phyloP scores from a whole-genome alignment of 768 basidiomycete species.

The Hydnum rufescens region DNA sequence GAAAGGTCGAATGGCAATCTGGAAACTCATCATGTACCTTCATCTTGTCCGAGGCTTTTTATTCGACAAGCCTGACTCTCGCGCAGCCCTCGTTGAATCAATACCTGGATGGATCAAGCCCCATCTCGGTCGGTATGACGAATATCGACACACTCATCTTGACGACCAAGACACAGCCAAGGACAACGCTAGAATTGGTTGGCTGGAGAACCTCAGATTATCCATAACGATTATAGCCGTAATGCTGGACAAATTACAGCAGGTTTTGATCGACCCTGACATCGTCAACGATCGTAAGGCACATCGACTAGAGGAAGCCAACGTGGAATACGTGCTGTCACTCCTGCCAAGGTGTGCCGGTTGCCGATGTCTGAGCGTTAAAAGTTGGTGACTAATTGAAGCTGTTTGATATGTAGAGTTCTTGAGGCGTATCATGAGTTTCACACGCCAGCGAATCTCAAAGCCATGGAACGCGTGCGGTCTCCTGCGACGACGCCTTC shows the following conservation, averaged over 20 bases:
- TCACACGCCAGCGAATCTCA: constrained; percentile 41
- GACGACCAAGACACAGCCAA: constrained; percentile 45
- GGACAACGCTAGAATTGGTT: constrained; percentile 61
- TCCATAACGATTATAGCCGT: constrained; percentile 76
- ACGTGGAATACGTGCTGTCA: constrained; percentile 67
- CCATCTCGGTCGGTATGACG: constrained; percentile 82
- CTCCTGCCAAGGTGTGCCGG: constrained; percentile 58
- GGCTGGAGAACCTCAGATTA: constrained; percentile 81
- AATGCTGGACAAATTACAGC: constrained; percentile 78
- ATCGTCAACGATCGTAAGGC: constrained; percentile 40
- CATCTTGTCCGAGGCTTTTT: constrained; percentile 78
- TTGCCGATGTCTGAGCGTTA: neutral
- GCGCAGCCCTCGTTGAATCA: constrained; percentile 64
- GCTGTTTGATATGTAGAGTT: constrained; percentile 31
- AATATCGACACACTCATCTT: constrained; percentile 40
- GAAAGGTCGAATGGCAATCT: constrained; percentile 77
- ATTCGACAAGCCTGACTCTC: constrained; percentile 64
- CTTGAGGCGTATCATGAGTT: constrained; percentile 79
- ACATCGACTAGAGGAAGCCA: constrained; percentile 70
- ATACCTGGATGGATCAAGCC: constrained; percentile 91
- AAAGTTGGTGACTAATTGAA: constrained; percentile 8
- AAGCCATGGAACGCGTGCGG: constrained; percentile 48
- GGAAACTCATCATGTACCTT: constrained; percentile 86
- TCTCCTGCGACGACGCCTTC: constrained; percentile 37
- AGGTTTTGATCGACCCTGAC: constrained; percentile 48